Evolutionary conservation across 768 basidiomycete species (phyloP), one percentile per base, ranked within the genome.

Genomic region (Lepiota brunneoincarnata): DNA sequence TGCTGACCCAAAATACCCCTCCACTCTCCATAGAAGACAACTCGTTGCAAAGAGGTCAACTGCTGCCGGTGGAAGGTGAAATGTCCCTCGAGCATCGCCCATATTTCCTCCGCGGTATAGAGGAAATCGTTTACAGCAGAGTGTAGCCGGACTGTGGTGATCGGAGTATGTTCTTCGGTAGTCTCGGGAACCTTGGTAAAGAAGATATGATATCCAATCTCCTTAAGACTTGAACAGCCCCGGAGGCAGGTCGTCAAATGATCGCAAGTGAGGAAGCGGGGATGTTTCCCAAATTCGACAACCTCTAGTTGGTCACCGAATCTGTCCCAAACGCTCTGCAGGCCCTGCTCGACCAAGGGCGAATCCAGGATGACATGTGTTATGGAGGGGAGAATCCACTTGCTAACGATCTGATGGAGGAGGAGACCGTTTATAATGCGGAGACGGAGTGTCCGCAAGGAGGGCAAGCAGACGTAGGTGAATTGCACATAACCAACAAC

Each of bases 11-110:
- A 47, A 31, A 75, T 69, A 10, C 66, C 58, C 18, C 64, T 66
- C 83, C 85, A 86, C 43, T 81, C 69, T 6, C 84, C 84, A 54
- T 82, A 73, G 17, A 87, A 63, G 23, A 76, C 55, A 3, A 87
- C 59, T 12, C 59, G 61, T 43, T 64, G 63, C 15, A 89, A 74
- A 20, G 71, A 64, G 17, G 84, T 77, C 59, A 85, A 77, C 28
- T 61, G 60, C 1, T 54, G 64, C 17, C 73, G 62, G 9, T 81
- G 72, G 28, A 75, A 67, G 36, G 70, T 60, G 35, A 86, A 75
- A 61, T 87, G 84, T 12, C 63, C 63, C 40, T 70, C 71, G 28
- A 83, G 59, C 52, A 77, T 68, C 18, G 62, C 59, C 75, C 78
- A 80, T 18, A 61, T 61, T 21, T 65, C 57, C 12, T 62, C 68